Percentiles rank a stretch among this genome's conserved stretches.
phyloP scores from a whole-genome alignment of 169 alveolate genomes.

The Plasmodium falciparum region DNA sequence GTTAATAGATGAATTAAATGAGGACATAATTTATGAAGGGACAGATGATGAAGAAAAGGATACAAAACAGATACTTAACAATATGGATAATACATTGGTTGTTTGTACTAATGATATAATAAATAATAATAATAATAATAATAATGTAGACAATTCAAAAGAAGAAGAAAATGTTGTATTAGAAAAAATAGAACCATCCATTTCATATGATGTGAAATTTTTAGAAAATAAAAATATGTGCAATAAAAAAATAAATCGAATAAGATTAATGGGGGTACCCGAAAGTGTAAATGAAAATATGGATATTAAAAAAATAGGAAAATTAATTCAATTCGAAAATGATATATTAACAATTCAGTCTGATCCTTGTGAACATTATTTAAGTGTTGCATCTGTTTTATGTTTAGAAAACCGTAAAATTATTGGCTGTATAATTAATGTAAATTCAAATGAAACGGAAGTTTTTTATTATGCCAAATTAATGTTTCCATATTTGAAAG shows the following conservation, averaged over 20 bases:
- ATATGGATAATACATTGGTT: no score
- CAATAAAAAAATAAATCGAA: constrained; percentile 31
- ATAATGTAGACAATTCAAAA: not conserved
- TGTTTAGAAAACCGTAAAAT: constrained; percentile 52
- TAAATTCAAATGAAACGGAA: constrained; percentile 42
- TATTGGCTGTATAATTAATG: constrained; percentile 54
- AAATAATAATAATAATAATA: not conserved
- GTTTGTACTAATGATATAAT: not conserved
- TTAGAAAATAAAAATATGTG: constrained; percentile 1
- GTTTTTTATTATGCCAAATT: constrained; percentile 41
- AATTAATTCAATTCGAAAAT: constrained; percentile 35
- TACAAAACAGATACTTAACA: not conserved
- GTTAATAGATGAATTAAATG: no score
- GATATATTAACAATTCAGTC: constrained; percentile 57
- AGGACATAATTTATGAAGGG: not conserved
- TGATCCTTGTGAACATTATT: constrained; percentile 18
- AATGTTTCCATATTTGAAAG: constrained; percentile 25
- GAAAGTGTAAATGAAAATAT: constrained; percentile 38
- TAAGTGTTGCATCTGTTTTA: constrained; percentile 68
- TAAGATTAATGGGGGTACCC: constrained; percentile 70
- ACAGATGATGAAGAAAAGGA: not conserved
- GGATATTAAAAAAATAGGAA: constrained; percentile 61
- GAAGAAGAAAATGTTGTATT: not conserved
- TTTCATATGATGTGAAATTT: not conserved
- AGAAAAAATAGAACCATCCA: not conserved